Conservation (phyloP, 345 rosid species). For the Durio zibethinus region DNA sequence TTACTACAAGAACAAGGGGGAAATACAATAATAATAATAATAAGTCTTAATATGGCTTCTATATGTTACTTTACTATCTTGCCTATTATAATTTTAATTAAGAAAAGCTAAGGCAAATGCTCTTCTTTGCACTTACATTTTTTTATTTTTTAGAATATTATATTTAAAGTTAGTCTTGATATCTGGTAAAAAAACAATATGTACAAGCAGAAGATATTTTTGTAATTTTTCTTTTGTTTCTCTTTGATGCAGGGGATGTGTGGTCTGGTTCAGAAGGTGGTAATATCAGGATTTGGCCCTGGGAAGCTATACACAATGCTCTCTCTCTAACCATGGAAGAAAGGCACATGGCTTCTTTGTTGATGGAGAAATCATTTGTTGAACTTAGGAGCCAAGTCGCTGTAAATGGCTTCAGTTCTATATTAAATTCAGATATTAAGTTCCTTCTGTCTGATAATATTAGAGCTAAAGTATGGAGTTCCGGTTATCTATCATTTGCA, state of each 20-base stretch:
- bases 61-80: not conserved
- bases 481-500: conserved; percentile 61
- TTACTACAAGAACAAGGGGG: not conserved
- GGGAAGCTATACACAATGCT: conserved; percentile 74
- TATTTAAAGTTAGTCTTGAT: not conserved
- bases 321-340: conserved; percentile 54
- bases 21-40: not conserved
- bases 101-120: not conserved
- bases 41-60: not conserved
- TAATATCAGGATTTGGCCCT: conserved; percentile 72
- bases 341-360: conserved; percentile 57
- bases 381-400: conserved; percentile 74
- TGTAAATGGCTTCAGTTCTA: conserved; percentile 52
- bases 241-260: conserved; percentile 63
- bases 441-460: conserved; percentile 68
- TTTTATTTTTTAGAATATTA: not conserved
- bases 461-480: conserved; percentile 84
- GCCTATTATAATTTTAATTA: not conserved
- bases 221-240: not conserved
- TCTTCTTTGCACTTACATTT: not conserved
- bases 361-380: conserved; percentile 71
- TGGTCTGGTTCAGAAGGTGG: conserved; percentile 98
- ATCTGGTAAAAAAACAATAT: not conserved
- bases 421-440: conserved; percentile 71
- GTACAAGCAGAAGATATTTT: not conserved